Base-by-base conservation (phyloP, 768 basidiomycete genomes). In the Tulasnella sp. region DNA sequence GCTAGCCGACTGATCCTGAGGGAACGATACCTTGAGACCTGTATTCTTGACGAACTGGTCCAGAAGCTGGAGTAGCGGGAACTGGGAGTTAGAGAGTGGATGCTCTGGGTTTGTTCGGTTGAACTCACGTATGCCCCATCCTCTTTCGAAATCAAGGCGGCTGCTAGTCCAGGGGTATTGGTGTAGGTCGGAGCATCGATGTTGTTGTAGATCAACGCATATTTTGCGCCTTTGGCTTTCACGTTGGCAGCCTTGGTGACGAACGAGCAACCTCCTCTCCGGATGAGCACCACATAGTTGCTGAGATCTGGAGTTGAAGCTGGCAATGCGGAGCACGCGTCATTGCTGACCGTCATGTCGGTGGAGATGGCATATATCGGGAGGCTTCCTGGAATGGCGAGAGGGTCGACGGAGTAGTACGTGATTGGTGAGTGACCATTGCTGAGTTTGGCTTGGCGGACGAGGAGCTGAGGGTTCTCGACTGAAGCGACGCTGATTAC, bases 11-110 rank as follows among this genome's bases (percentile, higher is more conserved):
- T 84, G 78, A 19, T 82, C 79, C 0, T 76, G 75, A 0, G 88
- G 88, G 0, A 84, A 81, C 0, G 78, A 81, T 79, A 90, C 84
- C 29, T 76, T 76, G 8, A 83, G 82, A 6, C 79, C 75, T 71
- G 89, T 80, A 29, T 78, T 77, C 40, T 80, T 80, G 6, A 82
- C 79, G 69, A 79, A 76, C 1, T 85, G 81, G 81, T 3, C 81
- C 80, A 62, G 76, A 78, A 12, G 77, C 67, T 36, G 77, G 77
- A 69, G 76, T 78, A 63, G 72, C 68, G 9, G 76, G 59, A 34
- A 14, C n/a, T 16, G 3, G 34, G 2, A n/a, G 41, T 63, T 6
- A 63, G 22, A 11, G 32, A n/a, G n/a, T n/a, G n/a, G n/a, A n/a
- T n/a, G n/a, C n/a, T n/a, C n/a, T n/a, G n/a, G n/a, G n/a, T n/a